These are phyloP conservation scores for Fusarium circinatum DNA, from an alignment of 2,329 filamentous ascomycete species.

Conservation along the genomic window DNA sequence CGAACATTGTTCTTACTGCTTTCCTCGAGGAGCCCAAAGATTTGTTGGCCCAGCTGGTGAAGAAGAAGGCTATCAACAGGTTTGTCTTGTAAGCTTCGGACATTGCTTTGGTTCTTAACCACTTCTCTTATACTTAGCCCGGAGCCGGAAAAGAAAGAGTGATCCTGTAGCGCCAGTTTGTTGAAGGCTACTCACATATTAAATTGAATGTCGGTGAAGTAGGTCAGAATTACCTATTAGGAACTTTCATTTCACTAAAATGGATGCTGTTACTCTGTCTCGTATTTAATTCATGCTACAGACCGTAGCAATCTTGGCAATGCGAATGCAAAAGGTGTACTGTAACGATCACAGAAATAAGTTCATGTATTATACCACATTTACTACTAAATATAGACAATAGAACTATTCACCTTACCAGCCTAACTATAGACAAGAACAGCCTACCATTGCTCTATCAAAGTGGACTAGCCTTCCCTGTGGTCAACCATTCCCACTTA, in stretches of 20 bases:
- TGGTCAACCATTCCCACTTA: background rate
- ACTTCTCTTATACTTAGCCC: background rate
- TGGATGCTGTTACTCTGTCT: no score
- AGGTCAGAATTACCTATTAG: background rate
- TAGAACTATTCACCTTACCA: background rate
- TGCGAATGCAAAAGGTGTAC: no score
- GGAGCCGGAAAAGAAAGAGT: background rate
- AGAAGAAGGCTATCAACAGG: background rate
- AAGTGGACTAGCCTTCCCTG: background rate
- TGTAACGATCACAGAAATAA: no score
- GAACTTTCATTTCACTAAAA: no score
- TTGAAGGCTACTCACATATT: background rate
- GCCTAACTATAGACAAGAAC: background rate
- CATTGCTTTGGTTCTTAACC: background rate
- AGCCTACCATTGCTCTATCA: background rate
- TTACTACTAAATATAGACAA: background rate
- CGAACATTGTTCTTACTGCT: background rate
- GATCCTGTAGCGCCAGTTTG: background rate
- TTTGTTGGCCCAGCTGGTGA: background rate
- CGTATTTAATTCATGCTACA: no score
- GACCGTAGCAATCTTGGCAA: no score
- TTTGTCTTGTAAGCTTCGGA: background rate
- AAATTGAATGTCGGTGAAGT: rapidly evolving
- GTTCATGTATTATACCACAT: no score
- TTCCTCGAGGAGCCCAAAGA: background rate